A percentile compares a stretch with the other conserved stretches of the same genome.
phyloP scores from a whole-genome alignment of 495 filamentous ascomycete genomes.

The Penicillium canescens region DNA sequence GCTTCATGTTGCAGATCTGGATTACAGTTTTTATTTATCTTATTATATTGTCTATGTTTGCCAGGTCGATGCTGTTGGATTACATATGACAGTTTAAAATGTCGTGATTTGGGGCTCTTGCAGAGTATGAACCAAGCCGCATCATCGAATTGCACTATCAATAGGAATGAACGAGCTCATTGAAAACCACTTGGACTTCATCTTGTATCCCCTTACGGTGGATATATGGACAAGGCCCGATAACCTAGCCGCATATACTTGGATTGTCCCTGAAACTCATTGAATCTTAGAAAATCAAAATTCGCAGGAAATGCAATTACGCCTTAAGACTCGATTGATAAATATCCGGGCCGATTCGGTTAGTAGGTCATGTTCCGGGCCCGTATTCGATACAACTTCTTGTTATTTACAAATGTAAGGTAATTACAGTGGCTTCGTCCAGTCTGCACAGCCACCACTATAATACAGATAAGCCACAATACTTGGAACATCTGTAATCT shows the following conservation, averaged over 20 bases:
- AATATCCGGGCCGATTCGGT: not conserved
- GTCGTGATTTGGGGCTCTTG: not conserved
- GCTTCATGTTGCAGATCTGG: slow-evolving; percentile 1
- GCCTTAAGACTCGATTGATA: too few species aligned
- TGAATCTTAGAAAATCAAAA: not conserved
- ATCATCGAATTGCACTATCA: not conserved
- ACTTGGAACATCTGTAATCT: not conserved
- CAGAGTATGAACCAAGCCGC: not conserved
- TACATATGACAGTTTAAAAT: not conserved
- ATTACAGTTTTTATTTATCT: slow-evolving; percentile 1
- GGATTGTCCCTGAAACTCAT: not conserved
- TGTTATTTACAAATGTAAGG: not conserved
- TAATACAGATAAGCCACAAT: not conserved
- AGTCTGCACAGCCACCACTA: not conserved
- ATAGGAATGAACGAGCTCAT: not conserved
- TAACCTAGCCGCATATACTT: not conserved
- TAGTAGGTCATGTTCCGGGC: not conserved
- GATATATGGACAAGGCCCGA: not conserved
- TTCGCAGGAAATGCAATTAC: not conserved
- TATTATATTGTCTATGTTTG: slow-evolving; percentile 5
- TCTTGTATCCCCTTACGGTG: not conserved
- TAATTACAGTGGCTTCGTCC: not conserved
- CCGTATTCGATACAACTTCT: not conserved
- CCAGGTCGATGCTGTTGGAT: slow-evolving; percentile 2
- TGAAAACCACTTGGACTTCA: not conserved